A percentile compares a stretch with the other conserved stretches of the same genome.
phyloP scores from a whole-genome alignment of 805 yeast genomes.

The Yamadazyma laniorum region DNA sequence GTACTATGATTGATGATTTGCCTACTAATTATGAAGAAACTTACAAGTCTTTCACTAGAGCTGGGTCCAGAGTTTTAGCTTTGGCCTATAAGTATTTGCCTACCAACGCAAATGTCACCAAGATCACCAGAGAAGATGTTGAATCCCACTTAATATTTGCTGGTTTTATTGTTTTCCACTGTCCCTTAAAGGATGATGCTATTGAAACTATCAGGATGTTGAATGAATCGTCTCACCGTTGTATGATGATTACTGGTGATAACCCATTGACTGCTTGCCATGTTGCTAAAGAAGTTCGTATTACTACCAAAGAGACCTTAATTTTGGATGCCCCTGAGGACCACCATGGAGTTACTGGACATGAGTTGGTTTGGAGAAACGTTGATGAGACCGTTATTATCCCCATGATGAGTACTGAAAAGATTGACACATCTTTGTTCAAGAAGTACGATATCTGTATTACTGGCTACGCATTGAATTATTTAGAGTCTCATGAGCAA shows the following conservation, averaged over 20 bases:
- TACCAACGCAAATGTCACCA: slow-evolving; percentile 45
- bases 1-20: slow-evolving; percentile 64
- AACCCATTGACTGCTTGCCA: slow-evolving; percentile 98
- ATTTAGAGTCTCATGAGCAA: slow-evolving; percentile 65
- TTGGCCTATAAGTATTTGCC: slow-evolving; percentile 79
- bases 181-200: slow-evolving; percentile 95
- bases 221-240: slow-evolving; percentile 92
- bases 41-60: slow-evolving; percentile 86
- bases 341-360: slow-evolving; percentile 48
- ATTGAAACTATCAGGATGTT: slow-evolving; percentile 86
- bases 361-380: slow-evolving; percentile 77
- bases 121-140: slow-evolving; percentile 69
- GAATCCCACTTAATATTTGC: slow-evolving; percentile 77
- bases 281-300: slow-evolving; percentile 90
- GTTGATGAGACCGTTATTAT: slow-evolving; percentile 72
- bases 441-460: slow-evolving; percentile 79
- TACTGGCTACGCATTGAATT: slow-evolving; percentile 84
- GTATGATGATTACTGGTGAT: slow-evolving; percentile 98
- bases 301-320: slow-evolving; percentile 78
- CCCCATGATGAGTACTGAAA: slow-evolving; percentile 61
- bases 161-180: slow-evolving; percentile 94
- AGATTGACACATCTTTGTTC: slow-evolving; percentile 56
- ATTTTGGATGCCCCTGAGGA: slow-evolving; percentile 84
- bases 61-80: slow-evolving; percentile 97
- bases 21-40: slow-evolving; percentile 82